A percentile compares a stretch with the other conserved stretches of the same genome.
Conservation (phyloP, 495 filamentous ascomycete genomes). For the Penicillium odoratum region DNA sequence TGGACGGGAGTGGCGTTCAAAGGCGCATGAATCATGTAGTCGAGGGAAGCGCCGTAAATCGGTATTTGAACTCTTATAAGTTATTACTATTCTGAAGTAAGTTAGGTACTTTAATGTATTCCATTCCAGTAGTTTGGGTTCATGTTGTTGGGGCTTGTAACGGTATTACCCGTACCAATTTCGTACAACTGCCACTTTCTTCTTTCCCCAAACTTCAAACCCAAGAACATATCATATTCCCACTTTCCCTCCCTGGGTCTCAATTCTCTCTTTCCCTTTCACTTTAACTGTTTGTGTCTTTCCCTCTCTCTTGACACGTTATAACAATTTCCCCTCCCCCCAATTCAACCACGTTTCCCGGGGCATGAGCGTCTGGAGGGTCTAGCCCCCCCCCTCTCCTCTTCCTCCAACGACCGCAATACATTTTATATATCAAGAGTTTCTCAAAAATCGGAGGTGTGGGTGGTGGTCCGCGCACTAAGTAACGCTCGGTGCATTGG, state of each 20-base stretch:
- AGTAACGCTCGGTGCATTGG: background rate
- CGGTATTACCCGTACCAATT: constrained; percentile 4
- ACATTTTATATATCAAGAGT: constrained; percentile 4
- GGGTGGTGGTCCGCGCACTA: background rate
- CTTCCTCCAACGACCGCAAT: background rate
- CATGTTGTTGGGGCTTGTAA: background rate
- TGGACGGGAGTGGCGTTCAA: constrained; percentile 7
- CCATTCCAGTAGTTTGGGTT: background rate
- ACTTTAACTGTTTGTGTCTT: background rate
- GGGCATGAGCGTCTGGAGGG: constrained; percentile 13
- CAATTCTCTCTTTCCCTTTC: constrained; percentile 4
- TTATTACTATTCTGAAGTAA: background rate
- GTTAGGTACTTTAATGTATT: constrained; percentile 2
- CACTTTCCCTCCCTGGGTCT: constrained; percentile 2
- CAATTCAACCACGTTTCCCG: constrained; percentile 8
- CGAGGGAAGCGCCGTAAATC: constrained; percentile 12
- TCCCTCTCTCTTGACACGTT: background rate
- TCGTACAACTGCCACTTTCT: background rate
- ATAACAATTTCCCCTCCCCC: background rate
- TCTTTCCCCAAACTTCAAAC: constrained; percentile 1
- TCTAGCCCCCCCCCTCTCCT: constrained; percentile 10
- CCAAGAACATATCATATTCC: constrained; percentile 7
- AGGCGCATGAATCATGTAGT: constrained; percentile 9
- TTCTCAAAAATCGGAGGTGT: constrained; percentile 1
- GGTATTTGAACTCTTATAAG: background rate